These are phyloP conservation scores for Aspergillus sp. DNA, from an alignment of 2,329 filamentous ascomycete genomes.

Conservation along the genomic window DNA sequence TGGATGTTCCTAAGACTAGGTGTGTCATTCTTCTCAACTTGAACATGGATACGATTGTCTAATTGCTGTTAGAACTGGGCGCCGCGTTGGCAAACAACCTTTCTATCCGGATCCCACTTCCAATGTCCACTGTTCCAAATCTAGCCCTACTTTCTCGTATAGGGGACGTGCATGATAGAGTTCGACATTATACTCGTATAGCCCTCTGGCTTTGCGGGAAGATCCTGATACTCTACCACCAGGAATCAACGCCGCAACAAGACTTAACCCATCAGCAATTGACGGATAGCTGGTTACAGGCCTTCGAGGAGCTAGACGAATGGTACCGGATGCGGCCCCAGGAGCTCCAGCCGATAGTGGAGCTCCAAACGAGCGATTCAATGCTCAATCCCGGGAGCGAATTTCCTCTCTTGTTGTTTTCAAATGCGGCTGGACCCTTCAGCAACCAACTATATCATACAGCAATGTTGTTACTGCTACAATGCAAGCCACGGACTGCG, in stretches of 20 bases:
- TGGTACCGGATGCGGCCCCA: constrained; percentile 28
- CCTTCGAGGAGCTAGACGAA: constrained; percentile 24
- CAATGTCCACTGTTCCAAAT: constrained; percentile 14
- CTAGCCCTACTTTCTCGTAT: constrained; percentile 6
- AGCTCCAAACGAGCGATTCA: constrained; percentile 32
- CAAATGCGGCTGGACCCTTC: constrained; percentile 44
- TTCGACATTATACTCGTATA: constrained; percentile 21
- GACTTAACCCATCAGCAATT: constrained; percentile 7
- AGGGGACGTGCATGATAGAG: constrained; percentile 17
- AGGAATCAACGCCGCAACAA: constrained; percentile 11
- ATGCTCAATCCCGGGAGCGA: constrained; percentile 15
- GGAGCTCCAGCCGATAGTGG: constrained; percentile 32
- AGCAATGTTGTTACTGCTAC: constrained; percentile 53
- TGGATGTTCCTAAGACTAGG: constrained; percentile 29
- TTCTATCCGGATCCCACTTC: constrained; percentile 16
- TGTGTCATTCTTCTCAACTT: constrained; percentile 10
- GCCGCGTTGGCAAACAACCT: constrained; percentile 23
- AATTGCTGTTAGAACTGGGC: constrained; percentile 19
- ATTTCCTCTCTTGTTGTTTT: constrained; percentile 46
- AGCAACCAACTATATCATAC: constrained; percentile 59
- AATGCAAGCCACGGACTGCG: constrained; percentile 50
- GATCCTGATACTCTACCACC: constrained; percentile 18
- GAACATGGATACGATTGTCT: background rate
- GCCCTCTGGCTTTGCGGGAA: constrained; percentile 28
- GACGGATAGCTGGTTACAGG: constrained; percentile 21